Percentiles rank a stretch among this genome's conserved stretches.
phyloP scores from a whole-genome alignment of 768 basidiomycete genomes.

The Lactifluus echinatus region DNA sequence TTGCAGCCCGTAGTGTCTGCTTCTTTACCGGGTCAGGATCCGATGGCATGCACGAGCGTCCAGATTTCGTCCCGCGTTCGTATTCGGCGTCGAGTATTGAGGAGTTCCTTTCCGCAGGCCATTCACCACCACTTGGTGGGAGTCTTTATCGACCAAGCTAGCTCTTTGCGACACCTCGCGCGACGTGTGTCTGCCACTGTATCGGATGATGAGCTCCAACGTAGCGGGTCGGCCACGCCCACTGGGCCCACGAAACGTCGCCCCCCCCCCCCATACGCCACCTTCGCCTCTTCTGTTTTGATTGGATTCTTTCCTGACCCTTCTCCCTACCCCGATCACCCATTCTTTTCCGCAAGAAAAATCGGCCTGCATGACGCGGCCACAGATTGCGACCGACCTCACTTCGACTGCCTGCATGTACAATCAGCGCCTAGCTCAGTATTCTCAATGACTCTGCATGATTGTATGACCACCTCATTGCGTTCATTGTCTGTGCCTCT shows the following conservation, averaged over 20 bases:
- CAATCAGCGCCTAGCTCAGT: background rate
- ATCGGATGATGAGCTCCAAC: constrained; percentile 14
- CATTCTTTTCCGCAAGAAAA: background rate
- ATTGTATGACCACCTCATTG: constrained; percentile 13
- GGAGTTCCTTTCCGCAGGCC: constrained; percentile 32
- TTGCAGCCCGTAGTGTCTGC: no score
- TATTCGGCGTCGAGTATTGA: constrained; percentile 49
- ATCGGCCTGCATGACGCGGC: constrained; percentile 8
- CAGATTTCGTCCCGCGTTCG: constrained; percentile 31
- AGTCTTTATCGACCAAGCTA: background rate
- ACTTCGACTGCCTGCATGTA: constrained; percentile 5
- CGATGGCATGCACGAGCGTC: constrained; percentile 15
- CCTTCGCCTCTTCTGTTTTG: constrained; percentile 10
- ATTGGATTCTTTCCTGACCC: background rate
- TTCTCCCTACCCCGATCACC: background rate
- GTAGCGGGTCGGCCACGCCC: constrained; percentile 15
- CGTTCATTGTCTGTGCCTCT: background rate
- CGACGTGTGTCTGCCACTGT: background rate
- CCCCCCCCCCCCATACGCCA: background rate
- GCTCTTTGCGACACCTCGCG: constrained; percentile 11
- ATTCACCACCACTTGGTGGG: constrained; percentile 10
- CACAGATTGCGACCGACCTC: background rate
- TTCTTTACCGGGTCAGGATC: constrained; percentile 38
- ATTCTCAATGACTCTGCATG: constrained; percentile 12
- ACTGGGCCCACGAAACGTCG: constrained; percentile 1